Conservation (phyloP, 2,329 filamentous ascomycete species). For the Xylariaceae sp. region DNA sequence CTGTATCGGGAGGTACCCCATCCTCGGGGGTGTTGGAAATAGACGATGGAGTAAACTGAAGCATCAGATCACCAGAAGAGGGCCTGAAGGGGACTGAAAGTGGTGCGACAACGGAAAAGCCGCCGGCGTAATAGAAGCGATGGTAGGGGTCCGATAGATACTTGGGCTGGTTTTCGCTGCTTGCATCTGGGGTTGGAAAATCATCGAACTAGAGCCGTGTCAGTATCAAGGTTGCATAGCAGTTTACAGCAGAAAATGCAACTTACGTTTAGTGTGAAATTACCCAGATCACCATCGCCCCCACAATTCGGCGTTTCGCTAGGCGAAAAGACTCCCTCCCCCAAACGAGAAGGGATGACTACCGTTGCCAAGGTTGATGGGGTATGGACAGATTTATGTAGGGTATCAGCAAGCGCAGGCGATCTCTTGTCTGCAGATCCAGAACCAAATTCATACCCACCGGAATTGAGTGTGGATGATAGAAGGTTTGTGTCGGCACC, state of each 20-base stretch:
- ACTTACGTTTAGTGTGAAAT: conserved; percentile 32
- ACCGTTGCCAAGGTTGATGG: conserved; percentile 29
- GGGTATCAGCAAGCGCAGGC: conserved; percentile 13
- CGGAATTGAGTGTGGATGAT: conserved; percentile 15
- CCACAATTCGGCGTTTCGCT: conserved; percentile 23
- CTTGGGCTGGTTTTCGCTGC: conserved; percentile 13
- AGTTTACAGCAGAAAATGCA: neutral
- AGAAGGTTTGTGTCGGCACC: neutral
- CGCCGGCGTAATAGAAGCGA: conserved; percentile 31
- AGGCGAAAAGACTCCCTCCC: conserved; percentile 9
- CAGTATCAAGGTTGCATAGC: conserved; percentile 1
- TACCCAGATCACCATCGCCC: conserved; percentile 25
- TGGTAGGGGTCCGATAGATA: conserved; percentile 32
- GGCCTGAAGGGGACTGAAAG: conserved; percentile 23
- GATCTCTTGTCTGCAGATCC: conserved; percentile 17
- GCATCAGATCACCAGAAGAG: conserved; percentile 31
- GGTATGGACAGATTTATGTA: neutral
- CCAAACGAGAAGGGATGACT: conserved; percentile 17
- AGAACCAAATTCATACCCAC: conserved; percentile 26
- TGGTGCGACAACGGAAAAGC: conserved; percentile 26
- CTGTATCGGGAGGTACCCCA: conserved; percentile 16
- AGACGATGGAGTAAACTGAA: conserved; percentile 30
- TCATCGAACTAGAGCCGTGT: conserved; percentile 28
- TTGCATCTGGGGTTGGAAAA: conserved; percentile 20
- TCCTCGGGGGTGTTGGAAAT: conserved; percentile 22